phyloP scores from a whole-genome alignment of 2,329 filamentous ascomycete species.

The Mycosphaerelloides madeirae region DNA sequence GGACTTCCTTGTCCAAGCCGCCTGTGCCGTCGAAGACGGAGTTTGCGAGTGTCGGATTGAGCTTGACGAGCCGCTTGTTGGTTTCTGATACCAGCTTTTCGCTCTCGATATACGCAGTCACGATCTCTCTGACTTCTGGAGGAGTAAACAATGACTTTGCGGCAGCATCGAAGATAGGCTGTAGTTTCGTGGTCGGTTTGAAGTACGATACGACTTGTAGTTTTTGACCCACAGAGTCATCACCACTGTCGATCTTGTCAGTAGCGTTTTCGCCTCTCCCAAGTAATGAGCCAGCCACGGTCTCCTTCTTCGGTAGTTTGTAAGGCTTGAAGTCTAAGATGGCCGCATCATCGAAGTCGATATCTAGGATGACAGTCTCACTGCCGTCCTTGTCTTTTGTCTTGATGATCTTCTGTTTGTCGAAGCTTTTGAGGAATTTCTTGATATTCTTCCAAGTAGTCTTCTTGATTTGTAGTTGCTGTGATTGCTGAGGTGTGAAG shows the following conservation, averaged over 20 bases:
- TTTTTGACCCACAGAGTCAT: constrained; percentile 44
- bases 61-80: constrained; percentile 58
- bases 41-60: constrained; percentile 60
- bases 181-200: constrained; percentile 54
- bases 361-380: constrained; percentile 60
- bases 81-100: constrained; percentile 53
- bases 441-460: constrained; percentile 66
- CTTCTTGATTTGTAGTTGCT: constrained; percentile 63
- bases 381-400: constrained; percentile 61
- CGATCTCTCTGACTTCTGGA: constrained; percentile 53
- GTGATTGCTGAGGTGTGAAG: constrained; percentile 51
- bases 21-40: constrained; percentile 54
- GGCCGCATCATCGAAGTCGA: constrained; percentile 57
- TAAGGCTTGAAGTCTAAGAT: constrained; percentile 58
- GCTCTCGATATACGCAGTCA: constrained; percentile 56
- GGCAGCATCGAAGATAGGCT: constrained; percentile 50
- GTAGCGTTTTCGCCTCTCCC: constrained; percentile 34
- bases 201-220: constrained; percentile 51
- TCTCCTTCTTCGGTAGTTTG: constrained; percentile 55
- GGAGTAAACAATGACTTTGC: constrained; percentile 52
- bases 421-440: constrained; percentile 64
- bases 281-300: constrained; percentile 35
- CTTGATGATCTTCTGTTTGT: constrained; percentile 60
- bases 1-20: constrained; percentile 51
- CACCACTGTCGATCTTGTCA: constrained; percentile 33